phyloP scores from a whole-genome alignment of 2,329 filamentous ascomycete genomes.

The Metarhizium brunneum region DNA sequence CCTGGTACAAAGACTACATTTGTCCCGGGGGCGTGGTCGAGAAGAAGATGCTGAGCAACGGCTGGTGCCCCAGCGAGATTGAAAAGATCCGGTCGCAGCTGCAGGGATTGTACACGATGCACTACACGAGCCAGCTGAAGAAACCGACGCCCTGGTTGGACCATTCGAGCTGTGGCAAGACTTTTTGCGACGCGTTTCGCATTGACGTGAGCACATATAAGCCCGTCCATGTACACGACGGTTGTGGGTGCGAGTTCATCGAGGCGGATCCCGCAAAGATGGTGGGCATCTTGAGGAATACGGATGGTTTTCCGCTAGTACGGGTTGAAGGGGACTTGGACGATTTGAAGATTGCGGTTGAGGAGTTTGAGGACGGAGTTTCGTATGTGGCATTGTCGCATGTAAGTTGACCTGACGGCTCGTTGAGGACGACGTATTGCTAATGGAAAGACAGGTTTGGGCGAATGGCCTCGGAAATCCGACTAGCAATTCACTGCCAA shows the following conservation, averaged over 20 bases:
- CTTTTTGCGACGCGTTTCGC: constrained; percentile 19
- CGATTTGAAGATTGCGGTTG: constrained; percentile 11
- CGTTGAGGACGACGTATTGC: not conserved
- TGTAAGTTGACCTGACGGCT: constrained; percentile 5
- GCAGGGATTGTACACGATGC: constrained; percentile 14
- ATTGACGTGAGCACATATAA: constrained; percentile 18
- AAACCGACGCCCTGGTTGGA: constrained; percentile 6
- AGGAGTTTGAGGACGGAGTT: constrained; percentile 13
- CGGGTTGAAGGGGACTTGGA: constrained; percentile 3
- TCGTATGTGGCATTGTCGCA: constrained; percentile 26
- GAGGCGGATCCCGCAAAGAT: constrained; percentile 12
- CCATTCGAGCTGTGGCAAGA: constrained; percentile 17
- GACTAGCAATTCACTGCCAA: constrained; percentile 17
- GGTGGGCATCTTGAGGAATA: constrained; percentile 7
- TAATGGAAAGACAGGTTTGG: constrained; percentile 18
- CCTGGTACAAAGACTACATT: constrained; percentile 13
- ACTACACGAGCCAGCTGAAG: constrained; percentile 14
- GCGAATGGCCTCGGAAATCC: constrained; percentile 26
- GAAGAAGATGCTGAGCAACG: constrained; percentile 15
- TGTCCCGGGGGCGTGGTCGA: constrained; percentile 10
- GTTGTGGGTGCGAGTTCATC: constrained; percentile 14
- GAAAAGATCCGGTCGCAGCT: constrained; percentile 16
- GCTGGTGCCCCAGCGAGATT: constrained; percentile 25
- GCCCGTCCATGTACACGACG: constrained; percentile 12
- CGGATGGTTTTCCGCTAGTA: constrained; percentile 13